These are phyloP conservation scores for Entomophthora muscae DNA, from an alignment of 371 early-diverging fungal genomes.

Conservation along the genomic window DNA sequence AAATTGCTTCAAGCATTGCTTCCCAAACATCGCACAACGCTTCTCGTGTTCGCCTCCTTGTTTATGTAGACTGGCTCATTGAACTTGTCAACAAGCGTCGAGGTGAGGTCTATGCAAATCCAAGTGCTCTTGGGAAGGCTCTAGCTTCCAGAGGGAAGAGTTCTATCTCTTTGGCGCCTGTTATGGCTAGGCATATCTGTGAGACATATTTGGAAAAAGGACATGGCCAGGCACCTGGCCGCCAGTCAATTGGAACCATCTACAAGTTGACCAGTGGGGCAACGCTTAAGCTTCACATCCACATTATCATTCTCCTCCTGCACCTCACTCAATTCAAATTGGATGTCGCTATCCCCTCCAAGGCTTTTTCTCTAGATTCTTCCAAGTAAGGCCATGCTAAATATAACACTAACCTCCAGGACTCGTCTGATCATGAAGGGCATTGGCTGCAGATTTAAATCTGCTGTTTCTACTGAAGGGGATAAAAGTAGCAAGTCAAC, in stretches of 20 bases:
- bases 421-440: background rate
- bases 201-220: background rate
- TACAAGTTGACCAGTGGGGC: background rate
- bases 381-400: background rate
- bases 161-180: background rate
- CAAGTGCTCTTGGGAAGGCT: background rate
- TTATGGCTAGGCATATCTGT: background rate
- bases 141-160: background rate
- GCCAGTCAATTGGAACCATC: background rate
- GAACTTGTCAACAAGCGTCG: background rate
- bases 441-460: background rate
- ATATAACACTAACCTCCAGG: background rate
- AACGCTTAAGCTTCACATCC: background rate
- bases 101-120: background rate
- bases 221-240: background rate
- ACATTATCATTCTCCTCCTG: background rate
- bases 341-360: background rate
- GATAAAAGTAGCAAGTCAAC: background rate
- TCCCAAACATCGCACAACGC: background rate
- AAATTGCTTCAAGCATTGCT: background rate
- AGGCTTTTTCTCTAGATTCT: background rate
- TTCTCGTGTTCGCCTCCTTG: background rate
- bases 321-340: background rate
- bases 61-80: background rate
- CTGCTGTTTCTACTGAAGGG: background rate